A percentile compares a stretch with the other conserved stretches of the same genome.
Conservation (phyloP, 192 early-diverging fungal species). For the Coemansia sp. region DNA sequence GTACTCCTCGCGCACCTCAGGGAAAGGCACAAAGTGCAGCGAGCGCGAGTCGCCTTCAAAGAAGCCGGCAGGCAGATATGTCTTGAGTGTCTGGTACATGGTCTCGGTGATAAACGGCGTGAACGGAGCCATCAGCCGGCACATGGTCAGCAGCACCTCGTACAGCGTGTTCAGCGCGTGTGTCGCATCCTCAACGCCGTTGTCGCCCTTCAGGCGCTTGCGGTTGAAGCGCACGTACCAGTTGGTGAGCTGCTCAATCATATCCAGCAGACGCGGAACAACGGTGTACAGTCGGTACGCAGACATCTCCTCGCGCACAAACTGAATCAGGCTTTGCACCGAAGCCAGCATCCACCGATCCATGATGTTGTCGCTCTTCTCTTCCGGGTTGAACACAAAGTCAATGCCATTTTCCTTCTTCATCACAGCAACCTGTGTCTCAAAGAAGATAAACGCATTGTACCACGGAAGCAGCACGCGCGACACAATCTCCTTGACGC, state of each 20-base stretch:
- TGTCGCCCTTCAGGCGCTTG: slow-evolving; percentile 93
- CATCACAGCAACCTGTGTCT: slow-evolving; percentile 81
- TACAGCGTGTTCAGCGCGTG: slow-evolving; percentile 91
- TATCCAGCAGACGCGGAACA: slow-evolving; percentile 81
- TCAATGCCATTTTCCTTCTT: slow-evolving; percentile 76
- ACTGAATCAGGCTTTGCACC: slow-evolving; percentile 90
- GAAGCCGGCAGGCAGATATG: slow-evolving; percentile 61
- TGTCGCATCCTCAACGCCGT: slow-evolving; percentile 80
- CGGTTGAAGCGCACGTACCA: slow-evolving; percentile 99
- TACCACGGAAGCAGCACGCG: slow-evolving; percentile 98
- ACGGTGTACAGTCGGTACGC: slow-evolving; percentile 98
- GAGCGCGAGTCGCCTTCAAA: slow-evolving; percentile 74
- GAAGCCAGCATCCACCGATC: slow-evolving; percentile 97
- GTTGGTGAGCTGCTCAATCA: slow-evolving; percentile 96
- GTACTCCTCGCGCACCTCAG: slow-evolving; percentile 90
- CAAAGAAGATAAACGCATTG: slow-evolving; percentile 97
- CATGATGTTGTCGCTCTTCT: slow-evolving; percentile 88
- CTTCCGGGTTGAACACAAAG: slow-evolving; percentile 76
- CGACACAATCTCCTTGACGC: slow-evolving; percentile 91
- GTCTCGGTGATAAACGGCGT: slow-evolving; percentile 96
- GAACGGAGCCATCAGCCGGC: slow-evolving; percentile 92
- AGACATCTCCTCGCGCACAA: slow-evolving; percentile 89
- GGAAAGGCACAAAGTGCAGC: slow-evolving; percentile 95
- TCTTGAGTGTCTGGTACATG: slow-evolving; percentile 94
- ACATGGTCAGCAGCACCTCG: slow-evolving; percentile 91